These are phyloP conservation scores for Lagenaria siceraria DNA, from an alignment of 306 rosid species.

Conservation along the genomic window DNA sequence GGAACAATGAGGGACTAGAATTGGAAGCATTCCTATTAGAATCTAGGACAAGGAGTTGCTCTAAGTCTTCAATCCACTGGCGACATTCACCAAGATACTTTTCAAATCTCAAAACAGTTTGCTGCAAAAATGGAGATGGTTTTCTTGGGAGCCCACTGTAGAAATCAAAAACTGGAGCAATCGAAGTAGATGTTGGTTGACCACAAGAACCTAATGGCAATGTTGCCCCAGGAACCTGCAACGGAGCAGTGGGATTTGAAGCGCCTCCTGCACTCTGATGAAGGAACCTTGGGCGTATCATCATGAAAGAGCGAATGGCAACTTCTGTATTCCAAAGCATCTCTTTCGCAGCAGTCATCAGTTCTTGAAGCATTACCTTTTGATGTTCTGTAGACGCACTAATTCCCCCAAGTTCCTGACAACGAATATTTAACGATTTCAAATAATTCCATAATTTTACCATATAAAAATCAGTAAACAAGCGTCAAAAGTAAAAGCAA, in stretches of 20 bases:
- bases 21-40: conserved; percentile 45
- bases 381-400: conserved; percentile 77
- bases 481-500: not conserved
- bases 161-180: conserved; percentile 84
- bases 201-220: conserved; percentile 28
- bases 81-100: conserved; percentile 70
- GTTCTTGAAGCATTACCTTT: conserved; percentile 53
- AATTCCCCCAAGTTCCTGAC: conserved; percentile 93
- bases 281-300: conserved; percentile 72
- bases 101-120: conserved; percentile 81
- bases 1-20: conserved; percentile 58
- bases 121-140: conserved; percentile 84
- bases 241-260: conserved; percentile 55
- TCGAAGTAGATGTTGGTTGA: conserved; percentile 49
- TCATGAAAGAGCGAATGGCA: conserved; percentile 91
- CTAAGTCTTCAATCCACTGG: conserved; percentile 92
- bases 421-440: not conserved
- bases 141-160: conserved; percentile 88
- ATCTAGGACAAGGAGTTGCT: conserved; percentile 68
- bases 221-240: conserved; percentile 50
- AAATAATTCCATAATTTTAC: not conserved
- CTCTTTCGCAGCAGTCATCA: conserved; percentile 65
- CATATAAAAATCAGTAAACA: not conserved
- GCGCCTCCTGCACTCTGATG: conserved; percentile 59
- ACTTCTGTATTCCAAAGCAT: conserved; percentile 84